Evolutionary conservation across 2,329 filamentous ascomycete genomes (phyloP), one percentile per base, ranked within the genome.

Genomic region (Cladobotryum protrusum): DNA sequence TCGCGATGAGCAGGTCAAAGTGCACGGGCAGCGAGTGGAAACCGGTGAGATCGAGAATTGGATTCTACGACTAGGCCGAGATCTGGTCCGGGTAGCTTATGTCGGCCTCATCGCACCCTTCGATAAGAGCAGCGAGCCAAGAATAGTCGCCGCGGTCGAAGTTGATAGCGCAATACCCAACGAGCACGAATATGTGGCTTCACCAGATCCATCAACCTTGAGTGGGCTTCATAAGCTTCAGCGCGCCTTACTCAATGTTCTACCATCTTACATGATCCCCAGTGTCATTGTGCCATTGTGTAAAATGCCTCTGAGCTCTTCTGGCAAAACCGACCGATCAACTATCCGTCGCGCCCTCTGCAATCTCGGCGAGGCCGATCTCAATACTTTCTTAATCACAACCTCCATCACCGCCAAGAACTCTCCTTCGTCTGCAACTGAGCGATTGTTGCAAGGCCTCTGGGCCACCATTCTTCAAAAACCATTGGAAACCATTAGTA

Each of bases 1-100:
- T 19, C 76, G 75, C 54, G 78, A 82, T 55, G 70, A 69, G 0
- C 78, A 81, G 57, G 70, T 81, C 43, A 82, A 82, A 59, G 60
- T 82, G 14, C 69, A 72, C 24, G 82, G 81, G 20, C 79, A 73
- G 53, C 61, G 77, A 46, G 67, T 78, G 45, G 81, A 76, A 62
- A 64, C 76, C 15, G 48, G 43, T 5, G 57, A 57, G 49, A 29
- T 29, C 11, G 58, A 60, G 29, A 44, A 49, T 12, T 45, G 42
- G 42, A 34, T 39, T 33, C n/a, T 20, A 29, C 33, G 42, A 24
- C 42, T 44, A 13, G 43, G 42, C 32, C 37, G 37, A 37, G 32
- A 18, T 19, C n/a, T 52, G 17, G 41, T 48, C 29, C 41, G 37
- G 29, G 19, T 45, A 42, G 39, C 32, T n/a, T 34, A 46, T 24